Conservation (phyloP, 2,329 filamentous ascomycete genomes). For the Escovopsis sp. region DNA sequence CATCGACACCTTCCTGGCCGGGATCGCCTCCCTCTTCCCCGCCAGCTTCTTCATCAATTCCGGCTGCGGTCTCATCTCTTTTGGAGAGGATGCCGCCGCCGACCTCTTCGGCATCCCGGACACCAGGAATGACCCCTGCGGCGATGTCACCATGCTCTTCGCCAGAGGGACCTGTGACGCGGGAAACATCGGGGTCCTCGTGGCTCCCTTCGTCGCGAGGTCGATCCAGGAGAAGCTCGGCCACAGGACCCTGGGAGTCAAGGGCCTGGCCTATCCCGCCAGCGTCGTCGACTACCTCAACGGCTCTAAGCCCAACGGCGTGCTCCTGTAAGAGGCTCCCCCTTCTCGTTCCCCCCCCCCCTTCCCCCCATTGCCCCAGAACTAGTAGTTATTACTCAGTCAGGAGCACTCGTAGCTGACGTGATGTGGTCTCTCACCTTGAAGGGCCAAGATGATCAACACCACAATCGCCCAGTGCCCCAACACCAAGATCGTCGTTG, state of each 20-base stretch:
- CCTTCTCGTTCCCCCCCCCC: too few relatives aligned
- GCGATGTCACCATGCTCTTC: constrained; percentile 16
- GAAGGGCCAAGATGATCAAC: constrained; percentile 19
- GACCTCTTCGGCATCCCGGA: constrained; percentile 7
- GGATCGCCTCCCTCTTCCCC: constrained; percentile 7
- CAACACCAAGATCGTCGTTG: constrained; percentile 12
- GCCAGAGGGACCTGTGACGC: constrained; percentile 17
- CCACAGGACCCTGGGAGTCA: constrained; percentile 9
- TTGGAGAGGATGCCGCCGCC: constrained; percentile 7
- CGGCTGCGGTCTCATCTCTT: constrained; percentile 6
- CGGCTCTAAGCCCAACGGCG: constrained; percentile 9
- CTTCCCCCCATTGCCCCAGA: neutral
- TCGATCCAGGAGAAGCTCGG: constrained; percentile 8
- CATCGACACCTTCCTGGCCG: constrained; percentile 5
- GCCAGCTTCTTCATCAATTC: constrained; percentile 5
- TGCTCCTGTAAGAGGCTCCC: constrained; percentile 10
- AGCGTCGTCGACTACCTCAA: constrained; percentile 13
- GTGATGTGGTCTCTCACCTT: neutral
- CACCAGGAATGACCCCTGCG: constrained; percentile 8
- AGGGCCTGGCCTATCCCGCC: constrained; percentile 16
- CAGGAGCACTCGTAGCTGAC: too few relatives aligned
- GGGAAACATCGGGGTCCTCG: constrained; percentile 16
- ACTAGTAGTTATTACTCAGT: neutral
- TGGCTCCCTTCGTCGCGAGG: constrained; percentile 14
- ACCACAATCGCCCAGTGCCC: constrained; percentile 16